These are phyloP conservation scores for Auricularia heimuer DNA, from an alignment of 768 basidiomycete species.

Conservation along the genomic window DNA sequence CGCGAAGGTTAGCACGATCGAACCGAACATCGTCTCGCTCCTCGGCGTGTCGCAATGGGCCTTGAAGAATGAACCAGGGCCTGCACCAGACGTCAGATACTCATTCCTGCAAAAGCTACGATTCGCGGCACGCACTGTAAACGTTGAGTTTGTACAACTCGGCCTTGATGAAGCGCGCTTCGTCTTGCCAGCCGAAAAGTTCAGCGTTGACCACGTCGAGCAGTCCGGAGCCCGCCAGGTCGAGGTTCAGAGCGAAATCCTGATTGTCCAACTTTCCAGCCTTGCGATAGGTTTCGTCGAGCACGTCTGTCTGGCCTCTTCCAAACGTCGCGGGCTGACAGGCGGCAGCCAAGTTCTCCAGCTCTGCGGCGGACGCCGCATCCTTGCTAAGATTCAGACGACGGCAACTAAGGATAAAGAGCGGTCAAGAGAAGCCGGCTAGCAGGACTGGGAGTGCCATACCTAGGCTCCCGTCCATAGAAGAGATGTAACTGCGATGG, in stretches of 20 bases:
- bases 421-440: neutral
- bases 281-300: conserved; percentile 18
- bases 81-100: conserved; percentile 13
- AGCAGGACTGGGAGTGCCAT: neutral
- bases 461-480: neutral
- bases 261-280: conserved; percentile 17
- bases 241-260: conserved; percentile 12
- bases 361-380: neutral
- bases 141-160: conserved; percentile 40
- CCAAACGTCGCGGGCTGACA: conserved; percentile 19
- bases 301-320: conserved; percentile 10
- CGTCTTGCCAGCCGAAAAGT: neutral
- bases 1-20: conserved; percentile 41
- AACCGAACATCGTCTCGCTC: conserved; percentile 36
- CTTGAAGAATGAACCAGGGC: conserved; percentile 38
- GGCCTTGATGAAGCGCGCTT: conserved; percentile 11
- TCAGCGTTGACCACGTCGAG: neutral
- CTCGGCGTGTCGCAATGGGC: conserved; percentile 40
- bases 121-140: conserved; percentile 23
- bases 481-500: neutral
- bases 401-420: neutral
- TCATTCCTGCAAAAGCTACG: no score
- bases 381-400: conserved; percentile 7
- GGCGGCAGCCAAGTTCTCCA: conserved; percentile 9
- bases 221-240: conserved; percentile 4